Base-by-base conservation (phyloP, 805 yeast species). In the Zygosaccharomyces siamensis region DNA sequence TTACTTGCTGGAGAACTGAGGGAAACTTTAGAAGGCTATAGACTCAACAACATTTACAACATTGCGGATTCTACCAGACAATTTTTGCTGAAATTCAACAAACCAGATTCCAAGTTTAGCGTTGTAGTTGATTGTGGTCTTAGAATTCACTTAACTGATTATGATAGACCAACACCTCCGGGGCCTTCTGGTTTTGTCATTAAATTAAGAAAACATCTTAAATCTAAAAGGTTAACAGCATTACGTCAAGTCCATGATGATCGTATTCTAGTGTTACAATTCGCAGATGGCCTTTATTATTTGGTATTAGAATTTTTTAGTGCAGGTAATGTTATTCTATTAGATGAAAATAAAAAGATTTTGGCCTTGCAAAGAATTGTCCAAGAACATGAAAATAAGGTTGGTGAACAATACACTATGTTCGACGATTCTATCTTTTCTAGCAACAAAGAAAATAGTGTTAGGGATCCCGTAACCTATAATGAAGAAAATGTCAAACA, bases 261-360 rank as follows among this genome's bases (percentile, higher is more conserved):
- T 62, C 76, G 98, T 65, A 80, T 88, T n/a, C 72, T 88, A 39
- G 95, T 89, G 0, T 66, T 92, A 39, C 81, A 87, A 51, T 92
- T 92, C 68, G 81, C 90, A 39, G 96, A 88, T 59, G 96, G 96
- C 2, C 59, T 79, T 45, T 81, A 70, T 60, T 84, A 86, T 57
- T 70, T 92, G 54, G 96, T 88, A 0, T 67, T 92, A 46, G 99
- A 92, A 66, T 92, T 92, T 60, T 92, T 90, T 71, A 86, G 97
- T 62, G 97, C 97, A 2, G 99, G 99, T 24, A 92, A 92, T 62
- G 79, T 92, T 47, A 71, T 92, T 16, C 72, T 92, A 18, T 72
- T 92, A 52, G 95, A 92, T 64, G 75, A 79, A 26, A 76, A 83
- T 18, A 66, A 73, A 51, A 81, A 78, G 57, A 89, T 90, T 44